Base-by-base conservation (phyloP, 345 rosid genomes). In the Hibiscus tridactylites region DNA sequence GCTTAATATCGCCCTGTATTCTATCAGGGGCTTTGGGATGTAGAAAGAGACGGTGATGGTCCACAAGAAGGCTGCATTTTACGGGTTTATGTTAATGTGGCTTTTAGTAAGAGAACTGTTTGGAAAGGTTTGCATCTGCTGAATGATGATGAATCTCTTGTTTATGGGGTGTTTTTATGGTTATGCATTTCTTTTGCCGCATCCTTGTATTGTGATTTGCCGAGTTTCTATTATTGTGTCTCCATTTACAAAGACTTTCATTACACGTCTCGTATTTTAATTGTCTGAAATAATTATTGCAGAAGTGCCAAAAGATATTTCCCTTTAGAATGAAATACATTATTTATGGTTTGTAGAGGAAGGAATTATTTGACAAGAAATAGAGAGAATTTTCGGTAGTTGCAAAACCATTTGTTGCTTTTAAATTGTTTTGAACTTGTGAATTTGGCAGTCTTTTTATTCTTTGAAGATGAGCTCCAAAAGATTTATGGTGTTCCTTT, bases 61-160 rank as follows among this genome's bases (percentile, higher is more conserved):
- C 70, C 87, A 7, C 81, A 83, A 74, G 93, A 87, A 76, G 84
- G 94, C 74, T 92, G 88, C 79, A 69, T 82, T 76, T 72, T 95
- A 88, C 79, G 73, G 57, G 83, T 92, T 58, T 88, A 86, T 73
- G 79, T 90, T 69, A 86, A 87, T 78, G 91, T 95, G 83, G 93
- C 89, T 73, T 95, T 92, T 87, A 77, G 81, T 76, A 95, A 90
- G 85, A 92, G 76, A 84, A 92, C 98, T 60, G 83, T 95, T 74
- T 95, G 94, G 86, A 95, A 84, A 92, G 98, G 99, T 95, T 73
- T 75, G 86, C 56, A 47, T 61, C 64, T 69, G 21, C 63, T 59
- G 17, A 56, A 24, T 65, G 17, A 29, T 39, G 4, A 56, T 33
- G 44, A n/a, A 39, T 60, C 10, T 60, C 35, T 35, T 24, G 53